These are phyloP conservation scores for Leishmania major DNA, from an alignment of 208 protist species.

Conservation along the genomic window DNA sequence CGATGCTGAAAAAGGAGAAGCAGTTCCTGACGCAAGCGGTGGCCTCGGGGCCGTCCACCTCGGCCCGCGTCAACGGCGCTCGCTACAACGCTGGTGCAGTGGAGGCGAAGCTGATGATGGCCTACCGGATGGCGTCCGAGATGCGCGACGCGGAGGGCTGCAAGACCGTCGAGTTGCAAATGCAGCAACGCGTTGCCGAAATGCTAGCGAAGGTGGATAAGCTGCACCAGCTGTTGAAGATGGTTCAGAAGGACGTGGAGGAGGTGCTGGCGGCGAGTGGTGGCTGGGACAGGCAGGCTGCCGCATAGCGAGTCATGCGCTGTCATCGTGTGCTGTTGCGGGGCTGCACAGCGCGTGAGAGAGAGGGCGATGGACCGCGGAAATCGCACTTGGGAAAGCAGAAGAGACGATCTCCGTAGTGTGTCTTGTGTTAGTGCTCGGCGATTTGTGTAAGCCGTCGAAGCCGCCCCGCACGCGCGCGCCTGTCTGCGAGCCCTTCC, in stretches of 20 bases:
- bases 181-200: slow-evolving; percentile 36
- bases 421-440: not conserved
- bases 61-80: slow-evolving; percentile 52
- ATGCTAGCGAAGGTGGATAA: slow-evolving; percentile 28
- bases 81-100: slow-evolving; percentile 45
- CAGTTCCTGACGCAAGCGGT: slow-evolving; percentile 49
- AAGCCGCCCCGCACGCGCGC: not conserved
- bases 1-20: slow-evolving; percentile 46
- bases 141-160: slow-evolving; percentile 32
- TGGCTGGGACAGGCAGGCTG: slow-evolving; percentile 6
- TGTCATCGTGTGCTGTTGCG: not conserved
- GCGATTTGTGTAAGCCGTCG: not conserved
- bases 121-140: slow-evolving; percentile 51
- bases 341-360: not conserved
- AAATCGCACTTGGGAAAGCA: not conserved
- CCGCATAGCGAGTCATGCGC: not conserved
- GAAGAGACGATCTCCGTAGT: not conserved
- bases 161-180: slow-evolving; percentile 33
- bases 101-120: slow-evolving; percentile 43
- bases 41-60: slow-evolving; percentile 34
- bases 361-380: not conserved
- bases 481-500: not conserved
- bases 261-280: slow-evolving; percentile 33
- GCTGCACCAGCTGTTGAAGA: slow-evolving; percentile 44
- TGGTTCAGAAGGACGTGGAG: slow-evolving; percentile 48